phyloP scores from a whole-genome alignment of 805 yeast species.

The Saccharomycopsis guyanensis region DNA sequence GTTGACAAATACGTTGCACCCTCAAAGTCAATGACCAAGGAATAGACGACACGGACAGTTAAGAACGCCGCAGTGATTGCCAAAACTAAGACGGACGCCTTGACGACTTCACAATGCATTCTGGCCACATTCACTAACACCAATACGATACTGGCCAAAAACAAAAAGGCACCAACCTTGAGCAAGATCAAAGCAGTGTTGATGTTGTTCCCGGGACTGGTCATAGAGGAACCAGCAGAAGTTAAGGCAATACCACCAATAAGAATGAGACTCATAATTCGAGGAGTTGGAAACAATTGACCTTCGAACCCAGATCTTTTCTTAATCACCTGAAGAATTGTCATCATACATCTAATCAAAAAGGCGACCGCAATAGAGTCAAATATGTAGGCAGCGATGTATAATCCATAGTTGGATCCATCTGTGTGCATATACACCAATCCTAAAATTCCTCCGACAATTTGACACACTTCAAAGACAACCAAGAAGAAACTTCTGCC shows the following conservation, averaged over 20 bases:
- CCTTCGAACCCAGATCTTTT: background rate
- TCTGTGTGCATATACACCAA: background rate
- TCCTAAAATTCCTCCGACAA: background rate
- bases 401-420: background rate
- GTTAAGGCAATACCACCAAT: background rate
- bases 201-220: background rate
- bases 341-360: background rate
- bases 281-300: background rate
- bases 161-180: background rate
- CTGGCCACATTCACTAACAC: background rate
- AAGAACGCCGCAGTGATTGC: background rate
- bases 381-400: background rate
- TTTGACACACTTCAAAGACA: background rate
- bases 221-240: background rate
- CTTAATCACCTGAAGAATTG: background rate
- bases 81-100: background rate
- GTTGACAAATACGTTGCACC: background rate
- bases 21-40: background rate
- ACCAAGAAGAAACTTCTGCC: background rate
- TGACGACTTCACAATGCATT: background rate
- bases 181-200: background rate
- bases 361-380: background rate
- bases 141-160: background rate
- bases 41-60: background rate
- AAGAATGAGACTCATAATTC: background rate